These are phyloP conservation scores for Penicillium subrubescens DNA, from an alignment of 495 filamentous ascomycete genomes.

Conservation along the genomic window DNA sequence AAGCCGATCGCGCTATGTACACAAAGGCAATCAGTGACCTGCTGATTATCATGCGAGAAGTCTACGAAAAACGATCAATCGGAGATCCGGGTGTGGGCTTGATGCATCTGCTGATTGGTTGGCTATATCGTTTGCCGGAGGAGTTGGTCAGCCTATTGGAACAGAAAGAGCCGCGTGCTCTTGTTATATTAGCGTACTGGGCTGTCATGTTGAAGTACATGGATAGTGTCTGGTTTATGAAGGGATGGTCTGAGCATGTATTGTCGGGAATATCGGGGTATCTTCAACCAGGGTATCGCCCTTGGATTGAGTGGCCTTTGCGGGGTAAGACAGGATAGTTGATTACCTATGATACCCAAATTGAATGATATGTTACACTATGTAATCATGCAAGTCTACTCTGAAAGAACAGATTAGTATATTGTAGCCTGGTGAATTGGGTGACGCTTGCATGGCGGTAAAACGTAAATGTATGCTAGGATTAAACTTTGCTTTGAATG, in stretches of 20 bases:
- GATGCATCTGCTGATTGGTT: slow-evolving; percentile 37
- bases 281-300: slow-evolving; percentile 24
- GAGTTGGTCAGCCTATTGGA: slow-evolving; percentile 35
- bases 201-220: slow-evolving; percentile 41
- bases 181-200: slow-evolving; percentile 46
- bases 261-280: slow-evolving; percentile 29
- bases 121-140: slow-evolving; percentile 38
- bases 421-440: not conserved
- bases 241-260: slow-evolving; percentile 44
- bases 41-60: slow-evolving; percentile 20
- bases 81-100: slow-evolving; percentile 16
- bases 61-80: slow-evolving; percentile 22
- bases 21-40: slow-evolving; percentile 16
- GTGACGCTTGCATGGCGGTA: not conserved
- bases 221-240: slow-evolving; percentile 40
- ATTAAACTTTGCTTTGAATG: not conserved
- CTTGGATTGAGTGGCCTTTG: slow-evolving; percentile 40
- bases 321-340: not conserved
- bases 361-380: not conserved
- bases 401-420: not conserved
- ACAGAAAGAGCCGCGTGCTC: slow-evolving; percentile 35
- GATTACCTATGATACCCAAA: not conserved
- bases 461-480: not conserved
- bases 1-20: slow-evolving; percentile 11
- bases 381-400: not conserved